Evolutionary conservation across 768 basidiomycete genomes (phyloP), one percentile per base, ranked within the genome.

Genomic region (Podaxis sp.): DNA sequence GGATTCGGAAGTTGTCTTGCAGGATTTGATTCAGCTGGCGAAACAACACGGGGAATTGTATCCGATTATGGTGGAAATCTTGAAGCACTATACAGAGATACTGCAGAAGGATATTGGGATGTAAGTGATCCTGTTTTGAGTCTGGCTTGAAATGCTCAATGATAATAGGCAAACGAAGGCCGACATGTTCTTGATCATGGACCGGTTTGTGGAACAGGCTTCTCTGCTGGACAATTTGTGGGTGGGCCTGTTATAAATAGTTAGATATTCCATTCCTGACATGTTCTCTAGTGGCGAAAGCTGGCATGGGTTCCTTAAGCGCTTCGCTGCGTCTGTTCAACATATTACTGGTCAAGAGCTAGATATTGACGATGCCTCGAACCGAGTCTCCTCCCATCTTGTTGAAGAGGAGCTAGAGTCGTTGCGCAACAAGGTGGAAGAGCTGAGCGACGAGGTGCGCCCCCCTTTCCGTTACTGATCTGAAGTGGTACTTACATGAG

Each of bases 201-300:
- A 87, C 61, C 84, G 82, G 46, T 90, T 94, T 66, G 79, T 90
- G 12, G 84, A 87, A 59, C 84, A 89, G 54, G 80, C 85, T 3
- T 76, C 79, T 2, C 67, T 78, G 59, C 73, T 91, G 1, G 84
- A 87, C 62, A 83, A 86, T 65, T 86, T 91, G 90, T 90, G 73
- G 63, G 86, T 70, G 3, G 24, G 8, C 7, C 8, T 49, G 73
- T 41, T 68, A 33, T 10, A 33, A 33, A 33, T 33, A 60, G 67
- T 59, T 52, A 2, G 55, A 62, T n/a, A 24, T 11, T 10, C n/a
- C 26, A 8, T 13, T 24, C 8, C 6, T 50, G 13, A 50, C 22
- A 28, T 15, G 4, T 50, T 3, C 7, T 50, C 63, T 64, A 91
- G 91, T 64, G 86, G 88, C 63, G 83, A 85, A 28, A 82, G 79